Conservation (phyloP, 2,329 filamentous ascomycete species). For the Neophaeococcomyces aloes region DNA sequence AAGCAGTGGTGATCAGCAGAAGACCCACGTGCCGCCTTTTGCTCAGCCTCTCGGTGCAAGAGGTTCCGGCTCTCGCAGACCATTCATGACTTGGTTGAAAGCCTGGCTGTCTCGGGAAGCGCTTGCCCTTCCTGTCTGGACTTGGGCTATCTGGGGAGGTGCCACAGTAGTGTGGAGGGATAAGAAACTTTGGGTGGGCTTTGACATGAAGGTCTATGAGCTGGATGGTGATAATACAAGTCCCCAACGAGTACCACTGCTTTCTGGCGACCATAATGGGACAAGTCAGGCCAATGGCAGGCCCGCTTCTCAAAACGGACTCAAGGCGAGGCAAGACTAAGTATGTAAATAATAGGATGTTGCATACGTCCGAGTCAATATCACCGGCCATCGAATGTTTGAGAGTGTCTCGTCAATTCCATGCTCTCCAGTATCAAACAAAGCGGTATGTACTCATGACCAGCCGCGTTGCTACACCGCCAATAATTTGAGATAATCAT, state of each 20-base stretch:
- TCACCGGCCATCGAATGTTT: too few species aligned
- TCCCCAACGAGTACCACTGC: not conserved
- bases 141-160: constrained; percentile 79
- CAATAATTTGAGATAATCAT: too few species aligned
- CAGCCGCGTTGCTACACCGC: too few species aligned
- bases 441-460: too few species aligned
- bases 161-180: constrained; percentile 81
- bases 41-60: constrained; percentile 35
- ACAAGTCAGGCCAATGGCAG: not conserved
- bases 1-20: not conserved
- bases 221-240: constrained; percentile 23
- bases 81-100: constrained; percentile 59
- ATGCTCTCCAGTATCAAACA: too few species aligned
- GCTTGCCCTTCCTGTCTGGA: constrained; percentile 80
- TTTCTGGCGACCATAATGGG: not conserved
- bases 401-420: too few species aligned
- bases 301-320: not conserved
- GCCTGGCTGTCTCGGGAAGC: constrained; percentile 80
- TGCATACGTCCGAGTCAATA: not conserved
- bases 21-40: constrained; percentile 58
- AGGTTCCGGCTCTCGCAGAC: constrained; percentile 27
- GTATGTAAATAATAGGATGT: not conserved
- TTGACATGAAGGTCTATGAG: constrained; percentile 71
- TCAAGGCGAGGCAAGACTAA: constrained; percentile 3
- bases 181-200: constrained; percentile 65